Evolutionary conservation across 768 basidiomycete genomes (phyloP).

Genomic region (Boletus coccyginus): DNA sequence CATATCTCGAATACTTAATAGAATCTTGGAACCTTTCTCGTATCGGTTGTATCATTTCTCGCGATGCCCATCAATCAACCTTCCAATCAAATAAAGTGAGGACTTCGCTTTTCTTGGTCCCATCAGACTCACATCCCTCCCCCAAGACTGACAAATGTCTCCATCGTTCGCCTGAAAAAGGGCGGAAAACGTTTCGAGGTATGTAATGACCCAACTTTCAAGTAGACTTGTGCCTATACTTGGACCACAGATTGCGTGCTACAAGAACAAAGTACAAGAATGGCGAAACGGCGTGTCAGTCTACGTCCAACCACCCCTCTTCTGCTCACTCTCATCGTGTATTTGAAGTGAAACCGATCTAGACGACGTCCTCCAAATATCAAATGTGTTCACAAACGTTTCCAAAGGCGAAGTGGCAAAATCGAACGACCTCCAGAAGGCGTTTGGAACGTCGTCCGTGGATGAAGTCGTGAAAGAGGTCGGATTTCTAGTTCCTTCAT

Average conservation of each 20-base stretch:
- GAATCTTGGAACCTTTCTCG: not conserved
- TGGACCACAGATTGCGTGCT: slow-evolving; percentile 80
- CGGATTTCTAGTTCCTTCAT: slow-evolving; percentile 4
- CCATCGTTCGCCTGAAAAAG: slow-evolving; percentile 93
- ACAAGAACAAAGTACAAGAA: slow-evolving; percentile 99
- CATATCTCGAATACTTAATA: not conserved
- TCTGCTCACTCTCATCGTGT: not conserved
- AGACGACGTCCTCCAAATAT: slow-evolving; percentile 95
- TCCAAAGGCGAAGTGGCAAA: slow-evolving; percentile 95
- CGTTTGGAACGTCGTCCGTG: slow-evolving; percentile 76
- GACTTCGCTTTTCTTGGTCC: not conserved
- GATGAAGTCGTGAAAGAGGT: slow-evolving; percentile 82
- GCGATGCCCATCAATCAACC: slow-evolving; percentile 68
- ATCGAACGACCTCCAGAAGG: slow-evolving; percentile 85
- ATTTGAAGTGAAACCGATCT: slow-evolving; percentile 77
- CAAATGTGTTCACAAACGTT: slow-evolving; percentile 93
- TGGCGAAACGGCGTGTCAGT: slow-evolving; percentile 89
- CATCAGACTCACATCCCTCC: not conserved
- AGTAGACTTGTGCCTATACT: not conserved
- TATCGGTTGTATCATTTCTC: not conserved
- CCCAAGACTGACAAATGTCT: slow-evolving; percentile 90
- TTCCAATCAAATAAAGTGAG: slow-evolving; percentile 85
- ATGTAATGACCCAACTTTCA: not conserved
- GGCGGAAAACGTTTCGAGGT: slow-evolving; percentile 98
- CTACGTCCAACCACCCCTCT: not conserved